A percentile compares a stretch with the other conserved stretches of the same genome.
Conservation (phyloP, 2,329 filamentous ascomycete species). For the Sporothrix brasiliensis region DNA sequence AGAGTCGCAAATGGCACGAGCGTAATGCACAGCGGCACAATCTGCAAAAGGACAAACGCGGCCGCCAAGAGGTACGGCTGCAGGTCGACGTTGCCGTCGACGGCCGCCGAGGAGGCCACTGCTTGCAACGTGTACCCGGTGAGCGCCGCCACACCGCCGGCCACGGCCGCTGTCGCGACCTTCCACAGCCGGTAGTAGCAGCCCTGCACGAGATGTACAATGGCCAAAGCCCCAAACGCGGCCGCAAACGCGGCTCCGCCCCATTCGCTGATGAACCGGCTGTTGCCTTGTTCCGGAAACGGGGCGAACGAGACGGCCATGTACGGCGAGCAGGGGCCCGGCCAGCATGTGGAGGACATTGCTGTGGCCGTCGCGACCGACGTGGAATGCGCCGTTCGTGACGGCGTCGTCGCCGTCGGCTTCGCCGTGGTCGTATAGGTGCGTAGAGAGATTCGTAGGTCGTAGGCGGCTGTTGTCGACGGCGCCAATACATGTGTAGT, state of each 20-base stretch:
- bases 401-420: neutral
- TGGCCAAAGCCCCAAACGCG: neutral
- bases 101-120: neutral
- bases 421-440: neutral
- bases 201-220: constrained; percentile 11
- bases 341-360: constrained; percentile 8
- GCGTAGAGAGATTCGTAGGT: too few species aligned
- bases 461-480: neutral
- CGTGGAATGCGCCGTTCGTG: neutral
- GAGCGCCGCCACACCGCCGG: neutral
- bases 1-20: neutral
- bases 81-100: neutral
- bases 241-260: constrained; percentile 22
- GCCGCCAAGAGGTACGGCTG: constrained; percentile 9
- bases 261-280: constrained; percentile 1
- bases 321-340: constrained; percentile 1
- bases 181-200: constrained; percentile 21
- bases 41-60: constrained; percentile 1
- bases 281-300: neutral
- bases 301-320: constrained; percentile 16
- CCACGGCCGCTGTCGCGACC: neutral
- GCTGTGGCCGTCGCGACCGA: neutral
- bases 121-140: constrained; percentile 7
- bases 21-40: constrained; percentile 1
- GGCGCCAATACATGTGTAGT: neutral